phyloP scores from a whole-genome alignment of 163 green algal species.

The Prototheca wickerhamii region DNA sequence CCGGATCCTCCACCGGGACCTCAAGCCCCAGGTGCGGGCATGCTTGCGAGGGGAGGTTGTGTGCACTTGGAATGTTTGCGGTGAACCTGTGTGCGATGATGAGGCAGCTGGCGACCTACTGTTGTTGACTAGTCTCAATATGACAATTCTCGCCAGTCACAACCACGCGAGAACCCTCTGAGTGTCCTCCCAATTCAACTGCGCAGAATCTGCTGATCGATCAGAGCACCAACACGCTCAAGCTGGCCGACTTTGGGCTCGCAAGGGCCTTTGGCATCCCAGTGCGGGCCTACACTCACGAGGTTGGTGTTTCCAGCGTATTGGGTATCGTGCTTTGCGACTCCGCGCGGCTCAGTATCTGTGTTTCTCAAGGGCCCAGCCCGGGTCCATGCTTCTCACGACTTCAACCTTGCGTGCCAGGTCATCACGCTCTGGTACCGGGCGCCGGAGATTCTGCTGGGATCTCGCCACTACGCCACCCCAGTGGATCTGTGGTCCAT shows the following conservation, averaged over 20 bases:
- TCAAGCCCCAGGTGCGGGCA: conserved; percentile 74
- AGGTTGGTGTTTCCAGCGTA: too few relatives aligned
- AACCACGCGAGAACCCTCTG: not conserved
- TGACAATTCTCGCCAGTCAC: not conserved
- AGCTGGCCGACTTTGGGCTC: conserved; percentile 95
- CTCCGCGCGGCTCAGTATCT: not conserved
- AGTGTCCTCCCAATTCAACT: not conserved
- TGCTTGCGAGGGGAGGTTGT: not conserved
- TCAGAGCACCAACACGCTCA: conserved; percentile 66
- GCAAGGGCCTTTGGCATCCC: conserved; percentile 89
- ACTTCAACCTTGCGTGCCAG: conserved; percentile 27
- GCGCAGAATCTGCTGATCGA: conserved; percentile 92
- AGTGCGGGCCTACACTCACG: conserved; percentile 91
- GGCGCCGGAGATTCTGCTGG: conserved; percentile 92
- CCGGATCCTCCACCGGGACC: conserved; percentile 84
- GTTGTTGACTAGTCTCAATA: too few relatives aligned
- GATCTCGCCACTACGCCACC: conserved; percentile 85
- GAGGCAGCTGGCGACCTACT: too few relatives aligned
- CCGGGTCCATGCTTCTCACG: too few relatives aligned
- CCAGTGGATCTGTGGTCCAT: conserved; percentile 96
- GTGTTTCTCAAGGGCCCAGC: not conserved
- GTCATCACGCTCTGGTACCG: conserved; percentile 97
- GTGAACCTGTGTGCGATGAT: too few relatives aligned
- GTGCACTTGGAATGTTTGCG: not conserved
- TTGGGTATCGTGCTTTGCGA: too few relatives aligned